phyloP scores from a whole-genome alignment of 2,329 filamentous ascomycete genomes.

The Colletotrichum tamarilloi region DNA sequence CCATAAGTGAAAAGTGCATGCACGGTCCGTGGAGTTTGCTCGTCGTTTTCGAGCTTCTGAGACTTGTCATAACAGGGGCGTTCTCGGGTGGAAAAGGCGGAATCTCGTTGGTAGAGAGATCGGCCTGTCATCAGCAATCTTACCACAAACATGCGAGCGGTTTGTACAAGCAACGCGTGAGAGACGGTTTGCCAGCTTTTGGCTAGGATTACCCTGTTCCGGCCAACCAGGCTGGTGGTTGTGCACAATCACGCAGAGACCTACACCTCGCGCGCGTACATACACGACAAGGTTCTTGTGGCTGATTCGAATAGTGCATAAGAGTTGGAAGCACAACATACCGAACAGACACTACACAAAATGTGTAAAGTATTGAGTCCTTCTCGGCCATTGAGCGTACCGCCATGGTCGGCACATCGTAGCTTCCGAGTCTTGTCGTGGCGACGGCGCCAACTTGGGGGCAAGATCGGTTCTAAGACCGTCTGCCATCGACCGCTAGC shows the following conservation, averaged over 20 bases:
- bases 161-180: conserved; percentile 7
- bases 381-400: not conserved
- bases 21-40: conserved; percentile 5
- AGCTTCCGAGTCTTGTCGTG: not conserved
- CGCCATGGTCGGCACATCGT: not conserved
- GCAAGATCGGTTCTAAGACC: conserved; percentile 1
- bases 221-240: not conserved
- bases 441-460: not conserved
- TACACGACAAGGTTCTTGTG: not conserved
- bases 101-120: not conserved
- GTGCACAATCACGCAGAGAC: not conserved
- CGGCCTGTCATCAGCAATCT: not conserved
- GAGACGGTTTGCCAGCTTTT: not conserved
- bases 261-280: not conserved
- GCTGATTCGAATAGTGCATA: not conserved
- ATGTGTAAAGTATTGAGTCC: not conserved
- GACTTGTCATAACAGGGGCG: not conserved
- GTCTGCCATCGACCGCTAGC: conserved; percentile 9
- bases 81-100: not conserved
- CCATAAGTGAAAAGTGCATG: not conserved
- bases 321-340: not conserved
- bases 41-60: not conserved
- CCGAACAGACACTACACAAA: not conserved
- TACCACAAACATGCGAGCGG: conserved; percentile 7
- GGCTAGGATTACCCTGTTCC: not conserved